Evolutionary conservation across 2,329 filamentous ascomycete species (phyloP).

Genomic region (Cercospora berteroae): DNA sequence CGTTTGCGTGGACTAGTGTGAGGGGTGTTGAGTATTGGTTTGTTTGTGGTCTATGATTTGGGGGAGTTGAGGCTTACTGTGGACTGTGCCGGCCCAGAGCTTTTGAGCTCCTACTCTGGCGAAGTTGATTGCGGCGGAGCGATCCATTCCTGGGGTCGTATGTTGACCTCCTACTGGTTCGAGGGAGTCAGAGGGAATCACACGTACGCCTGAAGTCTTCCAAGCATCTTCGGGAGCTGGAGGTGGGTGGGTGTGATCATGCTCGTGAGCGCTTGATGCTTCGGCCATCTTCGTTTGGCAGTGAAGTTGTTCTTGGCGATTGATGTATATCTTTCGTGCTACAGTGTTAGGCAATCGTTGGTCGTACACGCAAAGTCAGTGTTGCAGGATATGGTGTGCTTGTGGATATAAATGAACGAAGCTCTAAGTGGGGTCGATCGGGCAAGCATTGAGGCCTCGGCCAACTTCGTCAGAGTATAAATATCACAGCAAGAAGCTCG

Average conservation of each 20-base stretch:
- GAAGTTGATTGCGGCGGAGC: conserved; percentile 47
- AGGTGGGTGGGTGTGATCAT: conserved; percentile 16
- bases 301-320: neutral
- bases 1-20: conserved; percentile 43
- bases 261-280: conserved; percentile 15
- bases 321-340: neutral
- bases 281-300: neutral
- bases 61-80: neutral
- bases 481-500: too few relatives aligned
- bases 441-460: conserved; percentile 4
- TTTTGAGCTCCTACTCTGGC: conserved; percentile 47
- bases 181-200: conserved; percentile 43
- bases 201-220: conserved; percentile 45
- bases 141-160: conserved; percentile 46
- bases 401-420: neutral
- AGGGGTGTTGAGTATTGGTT: neutral
- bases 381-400: neutral
- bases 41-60: neutral
- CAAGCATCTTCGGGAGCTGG: conserved; percentile 37
- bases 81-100: conserved; percentile 48
- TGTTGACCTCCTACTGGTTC: conserved; percentile 39
- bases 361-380: neutral
- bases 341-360: neutral
- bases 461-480: neutral
- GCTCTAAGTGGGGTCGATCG: conserved; percentile 6